These are phyloP conservation scores for Penicillium fimorum DNA, from an alignment of 495 filamentous ascomycete genomes.

Conservation along the genomic window DNA sequence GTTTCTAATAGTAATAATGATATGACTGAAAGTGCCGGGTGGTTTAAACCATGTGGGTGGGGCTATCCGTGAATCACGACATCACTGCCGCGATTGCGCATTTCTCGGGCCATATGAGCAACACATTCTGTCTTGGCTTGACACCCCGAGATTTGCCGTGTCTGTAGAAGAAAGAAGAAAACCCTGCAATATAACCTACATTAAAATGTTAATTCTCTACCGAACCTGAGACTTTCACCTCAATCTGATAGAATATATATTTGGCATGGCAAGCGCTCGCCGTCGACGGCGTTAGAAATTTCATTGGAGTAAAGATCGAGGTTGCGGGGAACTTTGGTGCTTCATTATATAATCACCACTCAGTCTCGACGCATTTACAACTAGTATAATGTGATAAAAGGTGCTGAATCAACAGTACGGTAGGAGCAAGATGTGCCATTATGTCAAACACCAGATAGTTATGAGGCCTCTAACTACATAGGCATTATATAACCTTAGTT, in stretches of 20 bases:
- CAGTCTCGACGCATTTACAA: too few species aligned
- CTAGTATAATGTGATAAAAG: too few species aligned
- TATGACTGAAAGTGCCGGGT: not conserved
- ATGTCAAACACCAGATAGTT: too few species aligned
- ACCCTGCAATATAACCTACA: not conserved
- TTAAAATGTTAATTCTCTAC: not conserved
- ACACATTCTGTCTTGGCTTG: not conserved
- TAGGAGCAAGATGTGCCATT: too few species aligned
- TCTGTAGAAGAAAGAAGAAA: not conserved
- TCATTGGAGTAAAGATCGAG: too few species aligned
- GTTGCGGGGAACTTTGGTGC: too few species aligned
- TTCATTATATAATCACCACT: too few species aligned
- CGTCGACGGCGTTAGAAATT: too few species aligned
- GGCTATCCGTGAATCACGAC: constrained; percentile 10
- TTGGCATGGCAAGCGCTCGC: not conserved
- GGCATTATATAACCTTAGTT: too few species aligned
- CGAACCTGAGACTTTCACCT: not conserved
- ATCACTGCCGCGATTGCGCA: constrained; percentile 13
- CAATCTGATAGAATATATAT: not conserved
- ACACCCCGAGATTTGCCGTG: not conserved
- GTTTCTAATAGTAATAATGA: not conserved
- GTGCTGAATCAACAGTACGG: too few species aligned
- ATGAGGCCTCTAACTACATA: too few species aligned
- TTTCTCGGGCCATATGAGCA: constrained; percentile 6
- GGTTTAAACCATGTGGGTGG: not conserved